Evolutionary conservation across 2,329 filamentous ascomycete genomes (phyloP), one percentile per base, ranked within the genome.

Genomic region (Colletotrichum sublineola): DNA sequence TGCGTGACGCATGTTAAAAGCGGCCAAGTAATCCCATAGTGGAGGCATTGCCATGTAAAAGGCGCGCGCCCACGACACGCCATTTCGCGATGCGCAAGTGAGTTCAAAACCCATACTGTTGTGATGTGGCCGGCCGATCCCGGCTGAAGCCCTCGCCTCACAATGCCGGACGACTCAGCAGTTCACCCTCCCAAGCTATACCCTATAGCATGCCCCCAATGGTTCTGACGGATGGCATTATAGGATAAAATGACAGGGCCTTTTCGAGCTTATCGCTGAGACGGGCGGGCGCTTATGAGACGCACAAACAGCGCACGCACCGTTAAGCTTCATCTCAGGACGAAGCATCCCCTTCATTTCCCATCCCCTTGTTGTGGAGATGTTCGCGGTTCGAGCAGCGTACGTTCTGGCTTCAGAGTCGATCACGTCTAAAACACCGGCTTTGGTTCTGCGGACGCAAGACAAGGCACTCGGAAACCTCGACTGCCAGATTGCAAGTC

Each of bases 401-500:
- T 55, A 70, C 60, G 46, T 65, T 55, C 20, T 50, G 52, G 20
- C 50, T 42, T 42, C 42, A 38, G 36, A 50, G 50, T 62, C n/a
- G 68, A 57, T 46, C 64, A 63, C 53, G 64, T 58, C 64, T 63
- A 44, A 71, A 58, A 68, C 64, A 57, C 64, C 52, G 64, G 68
- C 42, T 46, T 55, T 38, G 14, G 55, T 42, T 42, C 7, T 44
- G 57, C 58, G 48, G 38, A 29, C 38, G 31, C n/a, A 15, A 33
- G 48, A 31, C 9, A 29, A 48, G 40, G 60, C 38, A 38, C 24
- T n/a, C 50, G 12, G 42, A 29, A 40, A 24, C n/a, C 55, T 36
- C 64, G 29, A 36, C 46, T 24, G 55, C 40, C 53, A 52, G 20
- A 52, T 52, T 56, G 50, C 38, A 68, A 55, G 60, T 48, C 20